These are phyloP conservation scores for Fonsecaea pedrosoi DNA, from an alignment of 2,329 filamentous ascomycete genomes.

Conservation along the genomic window DNA sequence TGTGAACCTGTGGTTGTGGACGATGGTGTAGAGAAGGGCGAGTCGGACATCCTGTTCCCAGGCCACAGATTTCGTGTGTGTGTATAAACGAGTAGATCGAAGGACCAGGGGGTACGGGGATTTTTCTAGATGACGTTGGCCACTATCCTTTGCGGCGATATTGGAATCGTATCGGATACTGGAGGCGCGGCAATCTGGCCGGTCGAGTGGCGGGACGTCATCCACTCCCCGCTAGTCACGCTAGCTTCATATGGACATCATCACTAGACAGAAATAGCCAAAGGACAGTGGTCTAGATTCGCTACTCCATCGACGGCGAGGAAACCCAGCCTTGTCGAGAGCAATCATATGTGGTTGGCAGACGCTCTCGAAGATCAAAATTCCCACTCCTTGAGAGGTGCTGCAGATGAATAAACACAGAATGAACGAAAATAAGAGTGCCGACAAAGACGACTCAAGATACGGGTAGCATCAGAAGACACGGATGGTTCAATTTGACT, in stretches of 20 bases:
- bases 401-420: not conserved
- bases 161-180: not conserved
- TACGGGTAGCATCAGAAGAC: not conserved
- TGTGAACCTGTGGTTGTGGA: not conserved
- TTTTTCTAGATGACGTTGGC: not conserved
- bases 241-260: too few relatives aligned
- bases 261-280: not conserved
- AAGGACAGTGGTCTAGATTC: not conserved
- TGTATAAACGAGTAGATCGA: not conserved
- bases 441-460: not conserved
- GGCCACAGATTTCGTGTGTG: not conserved
- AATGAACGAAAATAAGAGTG: not conserved
- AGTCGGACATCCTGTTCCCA: not conserved
- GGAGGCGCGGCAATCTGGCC: not conserved
- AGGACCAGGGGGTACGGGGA: too few relatives aligned
- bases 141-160: not conserved
- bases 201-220: not conserved
- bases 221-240: not conserved
- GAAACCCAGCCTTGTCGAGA: not conserved
- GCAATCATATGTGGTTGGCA: not conserved
- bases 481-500: not conserved
- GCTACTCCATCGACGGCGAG: too few relatives aligned
- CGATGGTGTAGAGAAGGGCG: not conserved
- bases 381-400: not conserved
- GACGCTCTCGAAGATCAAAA: not conserved